phyloP scores from a whole-genome alignment of 2,329 filamentous ascomycete genomes.

The Blumeria graminis region DNA sequence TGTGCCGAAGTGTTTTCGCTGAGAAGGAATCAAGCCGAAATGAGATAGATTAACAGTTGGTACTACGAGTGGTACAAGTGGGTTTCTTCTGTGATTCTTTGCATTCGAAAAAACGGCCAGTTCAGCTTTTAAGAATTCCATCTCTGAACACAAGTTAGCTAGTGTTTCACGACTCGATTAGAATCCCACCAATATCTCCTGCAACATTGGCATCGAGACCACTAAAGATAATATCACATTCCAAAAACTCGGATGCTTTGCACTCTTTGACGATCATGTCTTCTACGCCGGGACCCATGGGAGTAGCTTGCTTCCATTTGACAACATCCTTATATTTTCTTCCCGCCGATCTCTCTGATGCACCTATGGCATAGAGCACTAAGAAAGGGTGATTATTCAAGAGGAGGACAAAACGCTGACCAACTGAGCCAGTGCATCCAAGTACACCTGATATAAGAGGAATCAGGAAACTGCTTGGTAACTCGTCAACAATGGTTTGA shows the following conservation, averaged over 20 bases:
- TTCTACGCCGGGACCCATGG: slow-evolving; percentile 53
- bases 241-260: slow-evolving; percentile 54
- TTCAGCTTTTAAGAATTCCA: slow-evolving; percentile 71
- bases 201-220: slow-evolving; percentile 84
- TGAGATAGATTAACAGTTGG: slow-evolving; percentile 85
- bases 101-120: slow-evolving; percentile 92
- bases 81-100: slow-evolving; percentile 86
- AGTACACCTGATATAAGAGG: slow-evolving; percentile 35
- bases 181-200: slow-evolving; percentile 51
- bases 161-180: background rate
- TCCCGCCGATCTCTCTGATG: slow-evolving; percentile 68
- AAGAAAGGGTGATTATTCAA: slow-evolving; percentile 74
- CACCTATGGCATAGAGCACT: slow-evolving; percentile 67
- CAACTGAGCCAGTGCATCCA: slow-evolving; percentile 81
- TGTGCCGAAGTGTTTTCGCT: slow-evolving; percentile 47
- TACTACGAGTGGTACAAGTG: slow-evolving; percentile 75
- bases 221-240: slow-evolving; percentile 85
- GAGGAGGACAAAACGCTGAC: slow-evolving; percentile 84
- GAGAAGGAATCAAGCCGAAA: slow-evolving; percentile 70
- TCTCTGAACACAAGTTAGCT: slow-evolving; percentile 28
- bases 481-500: background rate
- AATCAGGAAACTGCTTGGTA: too few species aligned
- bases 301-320: slow-evolving; percentile 74
- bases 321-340: slow-evolving; percentile 92
- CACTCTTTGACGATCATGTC: slow-evolving; percentile 73